A percentile compares a stretch with the other conserved stretches of the same genome.
Evolutionary conservation across 768 basidiomycete species (phyloP).

Genomic region (Boletus subparvulus): DNA sequence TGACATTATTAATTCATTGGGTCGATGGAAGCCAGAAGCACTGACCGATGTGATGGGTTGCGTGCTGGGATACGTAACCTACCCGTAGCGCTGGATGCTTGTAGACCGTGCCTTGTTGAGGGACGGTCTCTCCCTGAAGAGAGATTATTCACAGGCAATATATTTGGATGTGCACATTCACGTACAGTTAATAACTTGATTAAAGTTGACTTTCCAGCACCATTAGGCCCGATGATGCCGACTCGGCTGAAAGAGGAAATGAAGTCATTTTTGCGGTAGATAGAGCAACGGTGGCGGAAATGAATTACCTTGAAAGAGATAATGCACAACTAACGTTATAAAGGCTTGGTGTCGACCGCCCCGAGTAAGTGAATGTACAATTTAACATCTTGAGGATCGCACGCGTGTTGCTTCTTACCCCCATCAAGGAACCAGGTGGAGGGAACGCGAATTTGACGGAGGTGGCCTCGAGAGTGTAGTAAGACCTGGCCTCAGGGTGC

Average conservation of each 20-base stretch:
- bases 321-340: slow-evolving; percentile 88
- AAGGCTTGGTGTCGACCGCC: slow-evolving; percentile 74
- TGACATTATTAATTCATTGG: slow-evolving; percentile 22
- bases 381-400: slow-evolving; percentile 90
- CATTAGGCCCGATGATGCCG: slow-evolving; percentile 89
- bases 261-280: slow-evolving; percentile 20
- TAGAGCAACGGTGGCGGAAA: slow-evolving; percentile 22
- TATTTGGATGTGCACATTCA: slow-evolving; percentile 11
- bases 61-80: slow-evolving; percentile 97
- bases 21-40: slow-evolving; percentile 13
- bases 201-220: slow-evolving; percentile 94
- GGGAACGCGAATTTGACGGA: slow-evolving; percentile 96
- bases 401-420: slow-evolving; percentile 92
- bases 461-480: slow-evolving; percentile 93
- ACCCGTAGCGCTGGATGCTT: slow-evolving; percentile 94
- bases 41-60: slow-evolving; percentile 90
- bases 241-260: slow-evolving; percentile 62
- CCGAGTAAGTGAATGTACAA: slow-evolving; percentile 95
- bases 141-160: slow-evolving; percentile 10
- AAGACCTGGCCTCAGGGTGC: slow-evolving; percentile 92
- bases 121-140: slow-evolving; percentile 79
- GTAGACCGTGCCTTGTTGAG: slow-evolving; percentile 89
- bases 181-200: slow-evolving; percentile 88
- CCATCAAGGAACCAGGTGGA: slow-evolving; percentile 93
- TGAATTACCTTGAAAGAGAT: slow-evolving; percentile 77